Evolutionary conservation across 176 grass and related monocot genomes (phyloP).

Genomic region (Thinopyrum elongatum): DNA sequence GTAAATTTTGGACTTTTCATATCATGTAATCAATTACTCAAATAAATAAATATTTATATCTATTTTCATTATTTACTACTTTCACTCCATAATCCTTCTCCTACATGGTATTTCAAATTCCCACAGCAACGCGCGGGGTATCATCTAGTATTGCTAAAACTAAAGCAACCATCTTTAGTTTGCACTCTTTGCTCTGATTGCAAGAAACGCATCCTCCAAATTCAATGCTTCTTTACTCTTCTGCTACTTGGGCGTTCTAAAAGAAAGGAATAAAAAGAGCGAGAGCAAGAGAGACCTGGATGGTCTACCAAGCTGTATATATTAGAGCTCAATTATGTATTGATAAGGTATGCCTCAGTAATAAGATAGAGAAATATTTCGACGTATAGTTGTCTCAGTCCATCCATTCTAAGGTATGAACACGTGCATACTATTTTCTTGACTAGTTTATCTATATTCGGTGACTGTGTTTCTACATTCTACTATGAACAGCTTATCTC

Average conservation of each 20-base stretch:
- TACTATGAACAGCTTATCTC: neutral
- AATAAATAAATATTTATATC: too few species aligned
- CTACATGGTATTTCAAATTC: too few species aligned
- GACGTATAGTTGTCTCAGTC: neutral
- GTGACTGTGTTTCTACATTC: neutral
- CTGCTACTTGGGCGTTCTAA: neutral
- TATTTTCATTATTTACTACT: too few species aligned
- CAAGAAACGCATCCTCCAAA: neutral
- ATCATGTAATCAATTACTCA: too few species aligned
- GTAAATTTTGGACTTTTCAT: too few species aligned
- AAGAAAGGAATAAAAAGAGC: neutral
- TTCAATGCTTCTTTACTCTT: neutral
- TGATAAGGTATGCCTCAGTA: neutral
- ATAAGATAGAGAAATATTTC: neutral
- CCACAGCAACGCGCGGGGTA: too few species aligned
- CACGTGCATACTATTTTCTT: neutral
- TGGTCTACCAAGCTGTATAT: neutral
- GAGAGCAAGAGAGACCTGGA: neutral
- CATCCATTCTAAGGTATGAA: neutral
- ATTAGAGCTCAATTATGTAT: neutral
- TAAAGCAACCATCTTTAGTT: too few species aligned
- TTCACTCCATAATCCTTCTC: too few species aligned
- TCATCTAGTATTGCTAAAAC: too few species aligned
- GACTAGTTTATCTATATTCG: neutral
- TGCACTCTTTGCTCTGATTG: neutral